Percentiles rank a stretch among this genome's conserved stretches.
phyloP scores from a whole-genome alignment of 495 filamentous ascomycete genomes.

The Neurospora sp. region DNA sequence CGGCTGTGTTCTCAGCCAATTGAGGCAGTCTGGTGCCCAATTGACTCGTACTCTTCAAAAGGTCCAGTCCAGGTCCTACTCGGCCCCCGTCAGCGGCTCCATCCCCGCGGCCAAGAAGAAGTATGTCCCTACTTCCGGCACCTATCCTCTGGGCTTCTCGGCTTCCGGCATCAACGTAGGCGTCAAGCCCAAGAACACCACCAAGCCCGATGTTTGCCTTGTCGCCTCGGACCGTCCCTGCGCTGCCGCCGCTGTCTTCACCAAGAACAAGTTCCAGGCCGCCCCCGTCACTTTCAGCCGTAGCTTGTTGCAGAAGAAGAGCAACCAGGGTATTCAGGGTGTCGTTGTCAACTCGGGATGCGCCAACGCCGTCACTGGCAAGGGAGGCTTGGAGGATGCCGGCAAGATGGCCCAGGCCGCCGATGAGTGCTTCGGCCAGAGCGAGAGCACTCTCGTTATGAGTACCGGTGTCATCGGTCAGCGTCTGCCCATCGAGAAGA shows the following conservation, averaged over 20 bases:
- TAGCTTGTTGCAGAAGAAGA: conserved; percentile 52
- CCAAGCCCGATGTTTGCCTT: conserved; percentile 79
- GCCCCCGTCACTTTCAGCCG: conserved; percentile 82
- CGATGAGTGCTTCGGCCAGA: conserved; percentile 57
- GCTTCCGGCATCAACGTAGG: conserved; percentile 85
- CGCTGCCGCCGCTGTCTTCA: conserved; percentile 90
- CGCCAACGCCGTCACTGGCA: conserved; percentile 95
- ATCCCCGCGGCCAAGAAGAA: conserved; percentile 70
- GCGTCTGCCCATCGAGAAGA: conserved; percentile 84
- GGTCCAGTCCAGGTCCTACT: conserved; percentile 35
- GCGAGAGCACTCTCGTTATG: conserved; percentile 78
- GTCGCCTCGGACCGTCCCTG: conserved; percentile 81
- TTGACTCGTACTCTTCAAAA: conserved; percentile 11
- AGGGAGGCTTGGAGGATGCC: conserved; percentile 83
- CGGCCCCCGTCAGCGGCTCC: conserved; percentile 48
- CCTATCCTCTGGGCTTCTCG: conserved; percentile 82
- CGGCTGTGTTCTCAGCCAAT: conserved; percentile 14
- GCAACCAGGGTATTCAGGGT: conserved; percentile 61
- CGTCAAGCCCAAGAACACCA: conserved; percentile 85
- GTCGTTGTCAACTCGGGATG: conserved; percentile 94
- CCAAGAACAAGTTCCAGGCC: conserved; percentile 96
- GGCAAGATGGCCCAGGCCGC: conserved; percentile 67
- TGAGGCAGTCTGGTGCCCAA: conserved; percentile 19
- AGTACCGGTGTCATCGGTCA: conserved; percentile 98
- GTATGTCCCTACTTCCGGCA: conserved; percentile 77